phyloP scores from a whole-genome alignment of 768 basidiomycete species.

The Termitomyces sp. region DNA sequence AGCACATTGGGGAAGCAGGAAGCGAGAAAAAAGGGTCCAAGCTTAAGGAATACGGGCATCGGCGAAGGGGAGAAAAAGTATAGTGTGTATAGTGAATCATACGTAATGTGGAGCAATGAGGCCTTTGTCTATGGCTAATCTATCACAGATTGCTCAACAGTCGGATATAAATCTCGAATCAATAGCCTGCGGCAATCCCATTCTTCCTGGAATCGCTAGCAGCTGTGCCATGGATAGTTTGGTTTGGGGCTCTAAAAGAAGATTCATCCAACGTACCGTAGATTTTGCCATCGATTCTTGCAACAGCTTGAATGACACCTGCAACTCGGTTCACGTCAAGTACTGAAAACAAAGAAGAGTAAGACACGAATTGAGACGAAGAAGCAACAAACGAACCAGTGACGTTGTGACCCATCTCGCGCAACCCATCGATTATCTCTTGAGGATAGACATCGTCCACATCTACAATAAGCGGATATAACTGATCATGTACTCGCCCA shows the following conservation, averaged over 20 bases:
- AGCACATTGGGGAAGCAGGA: too few relatives aligned
- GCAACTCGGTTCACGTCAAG: constrained; percentile 67
- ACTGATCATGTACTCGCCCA: constrained; percentile 82
- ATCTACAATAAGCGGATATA: constrained; percentile 63
- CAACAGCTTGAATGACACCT: constrained; percentile 71
- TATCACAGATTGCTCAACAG: background rate
- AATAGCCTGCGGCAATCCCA: constrained; percentile 89
- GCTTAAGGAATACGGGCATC: too few relatives aligned
- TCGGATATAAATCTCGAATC: constrained; percentile 3
- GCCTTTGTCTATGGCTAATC: background rate
- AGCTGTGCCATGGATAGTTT: constrained; percentile 37
- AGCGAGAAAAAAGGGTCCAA: too few relatives aligned
- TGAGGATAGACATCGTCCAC: constrained; percentile 60
- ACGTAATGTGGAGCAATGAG: background rate
- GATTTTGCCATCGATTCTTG: constrained; percentile 48
- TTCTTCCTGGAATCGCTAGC: constrained; percentile 92
- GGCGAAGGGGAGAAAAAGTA: too few relatives aligned
- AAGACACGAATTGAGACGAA: background rate
- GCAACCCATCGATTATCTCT: constrained; percentile 53
- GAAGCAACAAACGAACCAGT: constrained; percentile 38
- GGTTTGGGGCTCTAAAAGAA: background rate
- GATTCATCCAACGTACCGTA: constrained; percentile 48
- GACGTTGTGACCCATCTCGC: constrained; percentile 66
- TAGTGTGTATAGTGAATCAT: too few relatives aligned
- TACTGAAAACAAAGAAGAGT: constrained; percentile 32